Percentiles rank a stretch among this genome's conserved stretches.
These are phyloP conservation scores for Fusarium sp. DNA, from an alignment of 2,329 filamentous ascomycete genomes.

Conservation along the genomic window DNA sequence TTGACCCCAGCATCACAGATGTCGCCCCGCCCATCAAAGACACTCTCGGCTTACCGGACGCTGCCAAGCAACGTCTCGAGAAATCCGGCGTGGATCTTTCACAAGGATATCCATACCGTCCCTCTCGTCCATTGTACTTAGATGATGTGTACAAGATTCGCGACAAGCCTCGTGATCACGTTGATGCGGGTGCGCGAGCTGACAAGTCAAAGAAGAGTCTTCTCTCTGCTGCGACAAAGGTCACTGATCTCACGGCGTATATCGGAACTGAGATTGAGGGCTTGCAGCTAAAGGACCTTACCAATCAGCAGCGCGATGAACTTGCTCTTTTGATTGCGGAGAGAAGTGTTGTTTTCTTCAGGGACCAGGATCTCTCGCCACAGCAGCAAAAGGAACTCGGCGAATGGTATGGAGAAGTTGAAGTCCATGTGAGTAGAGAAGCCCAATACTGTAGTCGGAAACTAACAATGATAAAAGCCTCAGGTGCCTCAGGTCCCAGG, in stretches of 20 bases:
- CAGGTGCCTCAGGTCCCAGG: conserved; percentile 79
- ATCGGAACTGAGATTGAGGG: conserved; percentile 75
- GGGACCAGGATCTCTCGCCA: conserved; percentile 71
- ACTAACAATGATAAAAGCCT: conserved; percentile 58
- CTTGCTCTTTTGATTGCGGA: conserved; percentile 72
- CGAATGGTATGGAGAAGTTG: conserved; percentile 72
- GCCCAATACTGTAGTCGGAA: accelerated
- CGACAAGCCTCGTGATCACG: conserved; percentile 63
- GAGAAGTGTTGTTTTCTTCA: conserved; percentile 74
- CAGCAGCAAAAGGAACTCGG: conserved; percentile 73
- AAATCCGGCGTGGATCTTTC: conserved; percentile 78
- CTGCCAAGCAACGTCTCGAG: conserved; percentile 68
- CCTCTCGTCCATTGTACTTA: conserved; percentile 73
- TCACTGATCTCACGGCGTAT: conserved; percentile 70
- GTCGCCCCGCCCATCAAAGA: conserved; percentile 73
- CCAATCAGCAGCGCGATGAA: conserved; percentile 69
- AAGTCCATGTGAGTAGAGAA: conserved; percentile 69
- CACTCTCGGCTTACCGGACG: conserved; percentile 69
- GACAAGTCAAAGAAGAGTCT: conserved; percentile 73
- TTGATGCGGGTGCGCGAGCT: conserved; percentile 73
- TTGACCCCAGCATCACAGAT: conserved; percentile 72
- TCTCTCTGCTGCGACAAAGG: conserved; percentile 70
- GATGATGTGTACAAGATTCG: conserved; percentile 77
- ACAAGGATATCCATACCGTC: conserved; percentile 77
- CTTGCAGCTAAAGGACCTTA: conserved; percentile 72